phyloP scores from a whole-genome alignment of 768 basidiomycete genomes.

The Xanthoconium purpureum region DNA sequence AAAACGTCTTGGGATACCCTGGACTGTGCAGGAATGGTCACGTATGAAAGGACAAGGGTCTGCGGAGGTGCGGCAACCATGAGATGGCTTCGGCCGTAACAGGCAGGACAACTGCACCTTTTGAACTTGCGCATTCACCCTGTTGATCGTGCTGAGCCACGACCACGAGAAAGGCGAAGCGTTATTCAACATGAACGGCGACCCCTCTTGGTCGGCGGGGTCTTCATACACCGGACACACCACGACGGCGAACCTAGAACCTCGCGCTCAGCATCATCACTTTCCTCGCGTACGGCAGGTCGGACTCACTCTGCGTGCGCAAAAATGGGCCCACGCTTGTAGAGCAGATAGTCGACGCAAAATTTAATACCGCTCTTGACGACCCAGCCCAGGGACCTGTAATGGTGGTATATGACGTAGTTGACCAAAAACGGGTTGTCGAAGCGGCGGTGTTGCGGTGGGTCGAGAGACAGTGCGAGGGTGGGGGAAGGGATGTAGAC shows the following conservation, averaged over 20 bases:
- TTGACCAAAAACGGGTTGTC: constrained; percentile 93
- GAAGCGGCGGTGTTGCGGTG: constrained; percentile 44
- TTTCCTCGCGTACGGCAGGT: background rate
- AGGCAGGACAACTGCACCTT: constrained; percentile 63
- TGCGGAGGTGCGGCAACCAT: constrained; percentile 29
- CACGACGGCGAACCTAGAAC: constrained; percentile 79
- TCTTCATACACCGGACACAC: constrained; percentile 90
- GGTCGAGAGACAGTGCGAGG: constrained; percentile 26
- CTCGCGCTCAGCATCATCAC: background rate
- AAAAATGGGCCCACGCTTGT: constrained; percentile 93
- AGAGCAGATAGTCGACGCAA: constrained; percentile 91
- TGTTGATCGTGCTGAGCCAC: constrained; percentile 95
- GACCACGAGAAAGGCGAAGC: constrained; percentile 81
- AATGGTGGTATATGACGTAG: constrained; percentile 92
- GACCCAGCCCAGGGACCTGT: constrained; percentile 94
- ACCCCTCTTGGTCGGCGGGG: constrained; percentile 61
- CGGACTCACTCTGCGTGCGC: constrained; percentile 85
- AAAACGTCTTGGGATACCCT: constrained; percentile 51
- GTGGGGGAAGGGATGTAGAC: constrained; percentile 45
- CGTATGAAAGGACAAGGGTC: constrained; percentile 89
- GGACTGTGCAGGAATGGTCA: constrained; percentile 82
- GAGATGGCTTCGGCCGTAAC: background rate
- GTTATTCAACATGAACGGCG: constrained; percentile 64
- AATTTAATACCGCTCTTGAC: constrained; percentile 96
- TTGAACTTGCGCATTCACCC: constrained; percentile 95